Base-by-base conservation (phyloP, 208 protist species). In the Acanthamoeba castellanii region DNA sequence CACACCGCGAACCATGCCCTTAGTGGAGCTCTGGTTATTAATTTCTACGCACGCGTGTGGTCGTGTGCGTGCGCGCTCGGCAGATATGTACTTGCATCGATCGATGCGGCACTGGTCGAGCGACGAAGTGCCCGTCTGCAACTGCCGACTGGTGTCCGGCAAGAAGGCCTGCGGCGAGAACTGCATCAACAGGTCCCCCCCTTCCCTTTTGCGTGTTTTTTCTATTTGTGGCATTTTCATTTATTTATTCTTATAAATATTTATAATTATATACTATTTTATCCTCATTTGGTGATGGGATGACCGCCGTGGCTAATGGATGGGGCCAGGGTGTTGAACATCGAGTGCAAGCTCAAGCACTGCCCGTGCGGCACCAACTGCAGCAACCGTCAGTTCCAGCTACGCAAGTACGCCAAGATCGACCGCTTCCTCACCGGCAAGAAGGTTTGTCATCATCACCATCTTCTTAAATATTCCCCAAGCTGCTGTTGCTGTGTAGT, bases 391-490 rank as follows among this genome's bases (percentile, higher is more conserved):
- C 16, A 34, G 27, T 87, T 27, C 42, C 16, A n/a, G 45, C 47
- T 22, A 6, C 16, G 55, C 57, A 81, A 96, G 30, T 47, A 50
- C 11, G 9, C 94, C 30, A 96, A 96, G 59, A 27, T 95, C 5
- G 72, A 94, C 25, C 78, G 85, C 57, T 32, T 97, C 16, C 64
- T 94, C 50, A 57, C 66, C 14, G 45, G 95, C 74, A 95, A 96
- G 68, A 97, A 97, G 45, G 88, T 66, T n/a, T n/a, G n/a, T n/a
- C n/a, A n/a, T n/a, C n/a, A n/a, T n/a, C n/a, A n/a, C 98, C 22
- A 96, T 95, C 55, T 97, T 98, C 55, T 34, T 72, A 13, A 25
- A 87, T 2, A 61, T 22, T 61, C 6, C 16, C 55, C 55, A 61
- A 61, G 11, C 16, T n/a, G 37, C 37, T 42, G 37, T 3, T 1